Conservation (phyloP, 345 rosid genomes). For the Gossypium raimondii region DNA sequence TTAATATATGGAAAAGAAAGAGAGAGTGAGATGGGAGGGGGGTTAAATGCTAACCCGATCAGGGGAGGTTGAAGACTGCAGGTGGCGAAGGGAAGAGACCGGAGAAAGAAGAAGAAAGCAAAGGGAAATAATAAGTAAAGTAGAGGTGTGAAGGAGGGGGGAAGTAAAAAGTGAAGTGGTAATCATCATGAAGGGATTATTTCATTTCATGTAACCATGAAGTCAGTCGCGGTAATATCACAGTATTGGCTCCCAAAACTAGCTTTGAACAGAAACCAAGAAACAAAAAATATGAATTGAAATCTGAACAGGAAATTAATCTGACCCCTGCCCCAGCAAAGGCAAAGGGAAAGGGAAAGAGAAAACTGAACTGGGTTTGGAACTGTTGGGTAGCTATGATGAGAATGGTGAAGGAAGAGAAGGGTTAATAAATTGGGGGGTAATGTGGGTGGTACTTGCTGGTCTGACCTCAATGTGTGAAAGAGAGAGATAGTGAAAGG, state of each 20-base stretch:
- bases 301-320: background rate
- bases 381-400: background rate
- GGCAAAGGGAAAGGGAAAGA: constrained; percentile 6
- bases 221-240: background rate
- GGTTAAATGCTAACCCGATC: constrained; percentile 19
- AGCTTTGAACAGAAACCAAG: constrained; percentile 8
- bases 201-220: constrained; percentile 1
- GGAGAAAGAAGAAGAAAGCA: constrained; percentile 22
- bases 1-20: background rate
- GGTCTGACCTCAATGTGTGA: too few species aligned
- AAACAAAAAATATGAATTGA: constrained; percentile 3
- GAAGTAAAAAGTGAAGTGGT: constrained; percentile 20
- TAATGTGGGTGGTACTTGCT: constrained; percentile 5
- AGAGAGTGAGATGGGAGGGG: background rate
- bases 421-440: constrained; percentile 19
- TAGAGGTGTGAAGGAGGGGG: background rate
- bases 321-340: background rate
- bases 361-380: background rate
- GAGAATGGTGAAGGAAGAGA: too few species aligned
- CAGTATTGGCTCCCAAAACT: background rate
- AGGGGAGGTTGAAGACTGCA: constrained; percentile 20
- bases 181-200: constrained; percentile 11
- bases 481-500: constrained; percentile 35
- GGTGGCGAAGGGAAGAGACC: constrained; percentile 27
- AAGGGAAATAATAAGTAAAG: constrained; percentile 3